phyloP scores from a whole-genome alignment of 2,329 filamentous ascomycete genomes.

The Colletotrichum shisoi region DNA sequence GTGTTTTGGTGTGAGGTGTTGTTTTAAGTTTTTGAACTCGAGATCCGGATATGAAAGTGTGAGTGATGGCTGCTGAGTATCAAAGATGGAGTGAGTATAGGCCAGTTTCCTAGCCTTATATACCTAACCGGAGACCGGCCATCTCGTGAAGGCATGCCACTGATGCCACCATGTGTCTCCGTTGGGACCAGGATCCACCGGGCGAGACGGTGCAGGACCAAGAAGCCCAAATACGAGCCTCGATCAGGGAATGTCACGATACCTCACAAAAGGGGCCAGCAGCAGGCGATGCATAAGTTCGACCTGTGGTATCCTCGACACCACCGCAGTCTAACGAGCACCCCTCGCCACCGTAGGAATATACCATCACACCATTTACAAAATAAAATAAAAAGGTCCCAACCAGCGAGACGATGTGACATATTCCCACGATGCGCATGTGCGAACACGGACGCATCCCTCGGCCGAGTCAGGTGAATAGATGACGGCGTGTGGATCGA shows the following conservation, averaged over 20 bases:
- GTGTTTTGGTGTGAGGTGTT: neutral
- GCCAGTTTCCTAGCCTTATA: neutral
- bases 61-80: neutral
- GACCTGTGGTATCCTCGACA: neutral
- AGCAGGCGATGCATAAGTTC: neutral
- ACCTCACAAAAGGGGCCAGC: constrained; percentile 3
- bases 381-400: neutral
- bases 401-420: constrained; percentile 11
- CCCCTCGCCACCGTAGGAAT: neutral
- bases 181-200: neutral
- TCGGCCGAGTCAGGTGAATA: neutral
- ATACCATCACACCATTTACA: neutral
- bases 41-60: neutral
- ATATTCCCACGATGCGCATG: constrained; percentile 1
- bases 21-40: too few species aligned
- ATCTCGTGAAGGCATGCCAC: neutral
- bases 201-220: neutral
- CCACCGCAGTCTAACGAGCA: neutral
- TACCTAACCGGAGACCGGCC: neutral
- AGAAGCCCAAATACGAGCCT: constrained; percentile 18
- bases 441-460: constrained; percentile 16
- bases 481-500: neutral
- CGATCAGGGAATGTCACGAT: constrained; percentile 18
- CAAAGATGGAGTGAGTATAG: neutral
- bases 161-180: neutral